Percentiles rank a stretch among this genome's conserved stretches.
Evolutionary conservation across 2,329 filamentous ascomycete species (phyloP).

Genomic region (Dothideomycetidae sp.): DNA sequence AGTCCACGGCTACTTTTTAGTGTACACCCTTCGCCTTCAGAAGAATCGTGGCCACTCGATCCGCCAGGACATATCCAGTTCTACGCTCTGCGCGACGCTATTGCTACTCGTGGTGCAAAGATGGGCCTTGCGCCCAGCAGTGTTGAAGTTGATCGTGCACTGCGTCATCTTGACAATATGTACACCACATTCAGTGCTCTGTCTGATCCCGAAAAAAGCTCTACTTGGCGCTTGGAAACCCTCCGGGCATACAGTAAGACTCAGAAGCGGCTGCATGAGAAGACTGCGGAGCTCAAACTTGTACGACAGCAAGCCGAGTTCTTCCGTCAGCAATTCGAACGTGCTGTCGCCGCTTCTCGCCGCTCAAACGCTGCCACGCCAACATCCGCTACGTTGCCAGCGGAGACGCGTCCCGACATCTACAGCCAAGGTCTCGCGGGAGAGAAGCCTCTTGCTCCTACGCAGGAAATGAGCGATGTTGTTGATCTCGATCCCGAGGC

Average conservation of each 20-base stretch:
- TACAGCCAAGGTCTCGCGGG: not conserved
- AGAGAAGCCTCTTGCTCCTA: slow-evolving; percentile 1
- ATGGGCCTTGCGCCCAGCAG: slow-evolving; percentile 26
- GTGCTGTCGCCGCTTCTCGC: slow-evolving; percentile 8
- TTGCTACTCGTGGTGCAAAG: slow-evolving; percentile 21
- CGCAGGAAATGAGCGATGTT: not conserved
- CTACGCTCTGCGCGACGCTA: slow-evolving; percentile 42
- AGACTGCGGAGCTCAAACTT: slow-evolving; percentile 25
- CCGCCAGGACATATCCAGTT: slow-evolving; percentile 62
- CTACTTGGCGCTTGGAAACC: slow-evolving; percentile 34
- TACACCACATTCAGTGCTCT: slow-evolving; percentile 64
- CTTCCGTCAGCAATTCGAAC: slow-evolving; percentile 24
- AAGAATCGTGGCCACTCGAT: slow-evolving; percentile 66
- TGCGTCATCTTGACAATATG: slow-evolving; percentile 61
- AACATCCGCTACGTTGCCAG: not conserved
- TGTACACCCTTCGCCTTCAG: slow-evolving; percentile 61
- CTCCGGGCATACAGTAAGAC: slow-evolving; percentile 31
- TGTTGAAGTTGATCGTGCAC: slow-evolving; percentile 53
- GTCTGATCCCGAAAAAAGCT: slow-evolving; percentile 31
- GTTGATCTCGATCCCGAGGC: slow-evolving; percentile 7
- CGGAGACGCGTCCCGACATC: not conserved
- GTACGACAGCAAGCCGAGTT: slow-evolving; percentile 30
- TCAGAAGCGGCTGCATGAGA: slow-evolving; percentile 24
- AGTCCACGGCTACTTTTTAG: slow-evolving; percentile 72
- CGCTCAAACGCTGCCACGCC: not conserved